These are phyloP conservation scores for Chlorella sp. DNA, from an alignment of 139 green algal species.

Conservation along the genomic window DNA sequence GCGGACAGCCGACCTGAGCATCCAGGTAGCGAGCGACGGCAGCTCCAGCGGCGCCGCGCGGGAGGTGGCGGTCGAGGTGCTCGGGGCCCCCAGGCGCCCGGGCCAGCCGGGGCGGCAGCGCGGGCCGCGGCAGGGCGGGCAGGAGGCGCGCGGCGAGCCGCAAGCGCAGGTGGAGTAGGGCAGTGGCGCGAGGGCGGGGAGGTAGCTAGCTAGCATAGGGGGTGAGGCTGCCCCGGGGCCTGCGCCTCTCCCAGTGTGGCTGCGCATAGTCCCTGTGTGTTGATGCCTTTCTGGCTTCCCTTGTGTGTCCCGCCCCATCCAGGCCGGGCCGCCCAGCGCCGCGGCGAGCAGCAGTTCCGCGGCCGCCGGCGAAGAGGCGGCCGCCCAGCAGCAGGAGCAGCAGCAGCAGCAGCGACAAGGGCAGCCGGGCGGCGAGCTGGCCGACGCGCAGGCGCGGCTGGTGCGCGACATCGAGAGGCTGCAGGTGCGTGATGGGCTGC, in stretches of 20 bases:
- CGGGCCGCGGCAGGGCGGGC: too few relatives aligned
- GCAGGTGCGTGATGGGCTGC: not conserved
- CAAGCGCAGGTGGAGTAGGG: too few relatives aligned
- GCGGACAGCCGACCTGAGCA: not conserved
- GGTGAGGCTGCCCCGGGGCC: too few relatives aligned
- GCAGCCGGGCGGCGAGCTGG: not conserved
- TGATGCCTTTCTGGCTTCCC: too few relatives aligned
- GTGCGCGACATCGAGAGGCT: not conserved
- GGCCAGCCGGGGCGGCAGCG: not conserved
- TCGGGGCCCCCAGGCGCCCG: not conserved
- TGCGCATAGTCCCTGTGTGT: too few relatives aligned
- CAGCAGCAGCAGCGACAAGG: conserved; percentile 5
- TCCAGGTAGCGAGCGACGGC: not conserved
- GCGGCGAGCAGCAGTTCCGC: not conserved
- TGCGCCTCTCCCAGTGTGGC: too few relatives aligned
- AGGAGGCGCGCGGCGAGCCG: too few relatives aligned
- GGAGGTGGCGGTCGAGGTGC: conserved; percentile 7
- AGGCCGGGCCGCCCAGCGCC: too few relatives aligned
- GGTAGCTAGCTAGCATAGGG: too few relatives aligned
- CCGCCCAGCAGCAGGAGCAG: conserved; percentile 4
- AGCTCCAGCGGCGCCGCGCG: too few relatives aligned
- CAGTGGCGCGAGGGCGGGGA: too few relatives aligned
- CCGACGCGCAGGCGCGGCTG: not conserved
- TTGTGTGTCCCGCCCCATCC: too few relatives aligned
- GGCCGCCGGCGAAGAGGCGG: not conserved